These are phyloP conservation scores for Epichloe aotearoae DNA, from an alignment of 2,329 filamentous ascomycete species.

Conservation along the genomic window DNA sequence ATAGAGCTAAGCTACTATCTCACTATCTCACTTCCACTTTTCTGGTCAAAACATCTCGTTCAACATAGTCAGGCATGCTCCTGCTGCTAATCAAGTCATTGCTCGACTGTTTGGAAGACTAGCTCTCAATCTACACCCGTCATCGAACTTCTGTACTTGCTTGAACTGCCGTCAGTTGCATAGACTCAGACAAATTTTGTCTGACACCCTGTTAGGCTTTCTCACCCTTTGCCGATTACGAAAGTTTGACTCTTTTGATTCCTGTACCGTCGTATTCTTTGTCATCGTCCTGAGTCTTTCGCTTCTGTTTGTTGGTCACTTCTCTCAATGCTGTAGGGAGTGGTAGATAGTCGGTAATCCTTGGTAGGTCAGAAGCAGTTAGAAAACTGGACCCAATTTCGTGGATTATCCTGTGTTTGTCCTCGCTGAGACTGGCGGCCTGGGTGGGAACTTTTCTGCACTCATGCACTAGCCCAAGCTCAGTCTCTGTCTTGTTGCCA, in stretches of 20 bases:
- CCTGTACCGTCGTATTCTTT: neutral
- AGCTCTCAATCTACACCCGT: neutral
- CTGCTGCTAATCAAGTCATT: neutral
- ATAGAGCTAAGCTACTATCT: conserved; percentile 3
- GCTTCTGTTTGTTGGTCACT: neutral
- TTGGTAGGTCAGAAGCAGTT: conserved; percentile 2
- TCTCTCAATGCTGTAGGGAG: neutral
- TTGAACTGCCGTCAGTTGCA: neutral
- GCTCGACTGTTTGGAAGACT: neutral
- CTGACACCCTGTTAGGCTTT: neutral
- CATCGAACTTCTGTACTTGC: neutral
- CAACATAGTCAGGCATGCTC: neutral
- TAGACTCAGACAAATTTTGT: neutral
- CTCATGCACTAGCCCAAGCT: conserved; percentile 14
- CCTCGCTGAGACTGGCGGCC: neutral
- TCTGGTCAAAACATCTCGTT: neutral
- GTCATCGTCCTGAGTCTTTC: neutral
- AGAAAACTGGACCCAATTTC: conserved; percentile 16
- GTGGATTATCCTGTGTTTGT: conserved; percentile 13
- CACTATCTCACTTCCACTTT: neutral
- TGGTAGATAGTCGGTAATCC: conserved; percentile 2
- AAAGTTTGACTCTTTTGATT: neutral
- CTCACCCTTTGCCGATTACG: neutral
- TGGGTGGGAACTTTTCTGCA: conserved; percentile 7
- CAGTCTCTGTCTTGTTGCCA: conserved; percentile 1